phyloP scores from a whole-genome alignment of 257 asterid species.

The Solanum sitiens region DNA sequence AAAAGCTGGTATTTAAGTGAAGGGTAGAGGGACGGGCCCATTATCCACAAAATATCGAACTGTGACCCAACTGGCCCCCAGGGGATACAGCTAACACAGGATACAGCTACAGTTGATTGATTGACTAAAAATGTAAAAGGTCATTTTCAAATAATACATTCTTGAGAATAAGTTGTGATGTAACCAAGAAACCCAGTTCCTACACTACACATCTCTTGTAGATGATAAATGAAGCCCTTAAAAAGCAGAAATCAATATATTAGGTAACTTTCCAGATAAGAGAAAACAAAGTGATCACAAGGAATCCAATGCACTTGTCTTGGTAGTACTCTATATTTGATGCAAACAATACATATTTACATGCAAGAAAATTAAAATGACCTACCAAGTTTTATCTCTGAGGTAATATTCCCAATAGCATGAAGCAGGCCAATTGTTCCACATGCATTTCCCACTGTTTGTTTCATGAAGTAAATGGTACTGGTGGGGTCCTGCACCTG shows the following conservation, averaged over 20 bases:
- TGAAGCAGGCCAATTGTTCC: conserved; percentile 97
- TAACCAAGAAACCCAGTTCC: neutral
- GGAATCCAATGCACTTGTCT: neutral
- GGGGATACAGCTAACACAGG: neutral
- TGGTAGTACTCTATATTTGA: neutral
- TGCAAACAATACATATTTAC: neutral
- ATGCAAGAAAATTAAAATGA: neutral
- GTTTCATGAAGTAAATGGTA: conserved; percentile 88
- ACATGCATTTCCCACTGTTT: conserved; percentile 98
- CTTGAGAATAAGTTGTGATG: neutral
- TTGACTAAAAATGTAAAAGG: neutral
- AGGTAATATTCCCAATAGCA: conserved; percentile 84
- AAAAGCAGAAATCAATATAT: neutral
- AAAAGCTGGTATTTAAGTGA: neutral
- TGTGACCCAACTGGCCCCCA: neutral
- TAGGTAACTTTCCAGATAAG: neutral
- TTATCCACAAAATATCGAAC: neutral
- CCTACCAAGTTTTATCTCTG: conserved; percentile 82
- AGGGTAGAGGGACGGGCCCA: neutral
- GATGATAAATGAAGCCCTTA: neutral
- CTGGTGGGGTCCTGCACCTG: conserved; percentile 37
- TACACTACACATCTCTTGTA: neutral
- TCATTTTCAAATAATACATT: neutral
- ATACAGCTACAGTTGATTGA: neutral
- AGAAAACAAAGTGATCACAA: neutral